Evolutionary conservation across 352 stramenopile genomes (phyloP).

Genomic region (Sclerospora graminicola): DNA sequence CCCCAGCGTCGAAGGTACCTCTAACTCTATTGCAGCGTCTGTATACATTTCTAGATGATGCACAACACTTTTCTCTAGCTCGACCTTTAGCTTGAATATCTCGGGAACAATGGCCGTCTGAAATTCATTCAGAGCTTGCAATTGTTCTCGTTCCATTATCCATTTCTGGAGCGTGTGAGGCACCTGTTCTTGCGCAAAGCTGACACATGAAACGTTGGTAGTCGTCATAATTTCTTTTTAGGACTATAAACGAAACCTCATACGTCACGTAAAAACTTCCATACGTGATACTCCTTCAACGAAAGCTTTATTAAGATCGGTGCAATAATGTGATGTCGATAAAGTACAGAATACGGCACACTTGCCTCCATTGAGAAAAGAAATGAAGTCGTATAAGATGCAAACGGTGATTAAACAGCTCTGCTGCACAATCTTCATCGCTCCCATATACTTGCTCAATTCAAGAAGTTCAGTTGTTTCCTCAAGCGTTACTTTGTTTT

Average conservation of each 20-base stretch:
- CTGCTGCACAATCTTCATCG: slow-evolving; percentile 65
- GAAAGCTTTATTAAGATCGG: slow-evolving; percentile 73
- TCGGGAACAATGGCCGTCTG: slow-evolving; percentile 45
- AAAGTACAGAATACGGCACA: slow-evolving; percentile 73
- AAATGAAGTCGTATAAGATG: slow-evolving; percentile 67
- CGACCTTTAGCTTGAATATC: slow-evolving; percentile 46
- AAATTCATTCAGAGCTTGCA: slow-evolving; percentile 60
- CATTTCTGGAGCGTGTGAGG: slow-evolving; percentile 62
- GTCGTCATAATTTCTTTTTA: slow-evolving; percentile 14
- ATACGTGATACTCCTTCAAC: slow-evolving; percentile 72
- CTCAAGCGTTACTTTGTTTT: slow-evolving; percentile 57
- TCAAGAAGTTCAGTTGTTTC: slow-evolving; percentile 61
- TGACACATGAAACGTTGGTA: slow-evolving; percentile 10
- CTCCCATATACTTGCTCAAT: slow-evolving; percentile 76
- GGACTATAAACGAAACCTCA: slow-evolving; percentile 58
- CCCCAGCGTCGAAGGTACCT: slow-evolving; percentile 28
- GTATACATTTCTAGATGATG: slow-evolving; percentile 73
- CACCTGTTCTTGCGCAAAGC: slow-evolving; percentile 59
- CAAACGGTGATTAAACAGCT: slow-evolving; percentile 72
- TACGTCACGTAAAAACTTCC: slow-evolving; percentile 81
- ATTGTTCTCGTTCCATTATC: slow-evolving; percentile 42
- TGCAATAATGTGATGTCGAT: no score
- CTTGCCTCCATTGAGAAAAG: slow-evolving; percentile 69
- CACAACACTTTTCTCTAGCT: slow-evolving; percentile 75
- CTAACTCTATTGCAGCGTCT: slow-evolving; percentile 57